A percentile compares a stretch with the other conserved stretches of the same genome.
phyloP scores from a whole-genome alignment of 2,329 filamentous ascomycete species.

The Botrytis fabae region DNA sequence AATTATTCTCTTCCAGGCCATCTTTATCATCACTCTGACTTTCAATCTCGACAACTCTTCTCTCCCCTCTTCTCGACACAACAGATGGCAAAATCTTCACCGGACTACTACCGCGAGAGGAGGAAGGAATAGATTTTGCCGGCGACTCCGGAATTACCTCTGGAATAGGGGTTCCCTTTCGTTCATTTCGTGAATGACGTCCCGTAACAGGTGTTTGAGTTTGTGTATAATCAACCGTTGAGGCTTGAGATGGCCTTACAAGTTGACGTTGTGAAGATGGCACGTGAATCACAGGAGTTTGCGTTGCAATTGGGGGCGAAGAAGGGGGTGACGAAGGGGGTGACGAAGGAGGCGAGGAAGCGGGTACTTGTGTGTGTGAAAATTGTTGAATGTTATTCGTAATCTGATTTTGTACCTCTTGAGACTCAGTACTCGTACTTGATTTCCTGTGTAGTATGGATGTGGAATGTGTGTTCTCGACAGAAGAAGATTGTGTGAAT shows the following conservation, averaged over 20 bases:
- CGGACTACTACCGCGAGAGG: neutral
- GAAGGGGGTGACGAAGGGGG: slow-evolving; percentile 2
- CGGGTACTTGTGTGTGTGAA: slow-evolving; percentile 26
- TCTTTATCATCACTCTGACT: neutral
- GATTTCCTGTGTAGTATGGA: neutral
- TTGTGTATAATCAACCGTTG: slow-evolving; percentile 38
- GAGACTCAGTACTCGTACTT: slow-evolving; percentile 34
- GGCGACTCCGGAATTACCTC: slow-evolving; percentile 38
- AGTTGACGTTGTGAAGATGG: slow-evolving; percentile 2
- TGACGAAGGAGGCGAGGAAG: neutral
- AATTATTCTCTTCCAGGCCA: neutral
- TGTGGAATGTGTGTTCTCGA: neutral
- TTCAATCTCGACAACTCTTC: neutral
- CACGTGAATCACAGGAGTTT: neutral
- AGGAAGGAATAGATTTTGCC: slow-evolving; percentile 25
- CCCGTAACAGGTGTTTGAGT: slow-evolving; percentile 8
- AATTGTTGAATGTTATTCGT: slow-evolving; percentile 36
- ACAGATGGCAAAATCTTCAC: neutral
- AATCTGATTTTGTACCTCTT: slow-evolving; percentile 38
- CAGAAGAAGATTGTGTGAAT: slow-evolving; percentile 40
- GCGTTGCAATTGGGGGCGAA: neutral
- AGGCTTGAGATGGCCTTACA: slow-evolving; percentile 36
- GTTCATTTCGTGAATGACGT: neutral
- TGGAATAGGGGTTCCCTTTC: slow-evolving; percentile 15
- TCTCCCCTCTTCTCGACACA: neutral